Evolutionary conservation across 2,329 filamentous ascomycete species (phyloP), one percentile per base, ranked within the genome.

Genomic region (Eutypa lata): DNA sequence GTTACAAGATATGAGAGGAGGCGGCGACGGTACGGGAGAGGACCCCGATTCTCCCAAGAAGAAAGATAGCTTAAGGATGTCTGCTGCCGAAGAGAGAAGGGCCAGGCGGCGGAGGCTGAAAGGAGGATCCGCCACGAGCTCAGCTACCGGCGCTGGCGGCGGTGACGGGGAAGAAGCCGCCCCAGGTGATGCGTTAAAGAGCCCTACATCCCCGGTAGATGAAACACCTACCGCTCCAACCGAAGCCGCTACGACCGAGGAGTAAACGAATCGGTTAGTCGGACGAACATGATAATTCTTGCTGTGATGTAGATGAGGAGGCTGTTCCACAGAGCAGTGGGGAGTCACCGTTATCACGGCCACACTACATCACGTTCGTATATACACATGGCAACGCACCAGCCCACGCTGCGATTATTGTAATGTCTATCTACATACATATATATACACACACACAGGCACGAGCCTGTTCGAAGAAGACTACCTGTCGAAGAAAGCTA

Each of bases 1-100:
- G 68, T 76, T 97, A 28, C 89, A 96, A 66, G 91, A 91, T 45
- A 87, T 97, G 71, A 83, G 91, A 53, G 79, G 82, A 24, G 81
- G 82, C 42, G 82, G 86, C 47, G 81, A 84, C 42, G 83, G 83
- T 44, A 75, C 79, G 43, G 42, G 11, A n/a, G 42, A 80, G 86
- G 61, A 83, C 75, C 54, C 76, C 90, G 53, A 76, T 91, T 50
- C n/a, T 14, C 21, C 42, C 11, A 61, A 51, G 82, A 81, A 21
- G 79, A 77, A 18, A 80, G 80, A 86, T 61, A 83, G 75, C 54
- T 76, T 90, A 52, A 76, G 91, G 51, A 80, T 84, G 52, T 73
- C 86, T 18, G 67, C 67, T 21, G 66, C 67, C 26, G 67, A 70
- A 57, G 67, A 70, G 50, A 63, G 67, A 50, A 63, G 66, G 51